Conservation (phyloP, 2,329 filamentous ascomycete genomes). For the Akanthomyces muscarius region DNA sequence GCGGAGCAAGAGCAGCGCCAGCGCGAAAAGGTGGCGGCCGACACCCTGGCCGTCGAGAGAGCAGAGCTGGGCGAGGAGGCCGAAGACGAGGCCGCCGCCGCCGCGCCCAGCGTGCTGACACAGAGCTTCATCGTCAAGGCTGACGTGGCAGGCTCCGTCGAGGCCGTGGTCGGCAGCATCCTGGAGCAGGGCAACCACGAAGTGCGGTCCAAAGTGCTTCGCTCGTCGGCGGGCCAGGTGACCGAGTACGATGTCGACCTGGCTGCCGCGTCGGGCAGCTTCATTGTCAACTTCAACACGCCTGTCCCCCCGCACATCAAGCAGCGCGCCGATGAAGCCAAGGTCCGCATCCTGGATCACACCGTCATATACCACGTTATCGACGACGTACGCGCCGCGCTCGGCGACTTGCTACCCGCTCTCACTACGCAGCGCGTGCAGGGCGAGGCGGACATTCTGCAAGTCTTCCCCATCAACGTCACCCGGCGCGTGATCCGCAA, state of each 20-base stretch:
- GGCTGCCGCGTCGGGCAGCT: conserved; percentile 69
- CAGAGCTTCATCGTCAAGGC: conserved; percentile 87
- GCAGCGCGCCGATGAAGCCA: conserved; percentile 63
- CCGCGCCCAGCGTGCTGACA: conserved; percentile 42
- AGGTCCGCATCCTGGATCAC: conserved; percentile 77
- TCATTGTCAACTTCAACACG: conserved; percentile 85
- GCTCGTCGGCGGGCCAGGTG: conserved; percentile 72
- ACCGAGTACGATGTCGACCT: conserved; percentile 87
- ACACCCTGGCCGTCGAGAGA: conserved; percentile 27
- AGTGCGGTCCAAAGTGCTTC: conserved; percentile 71
- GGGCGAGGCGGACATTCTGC: conserved; percentile 82
- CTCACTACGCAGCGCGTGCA: conserved; percentile 65
- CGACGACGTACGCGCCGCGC: conserved; percentile 64
- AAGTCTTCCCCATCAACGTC: conserved; percentile 79
- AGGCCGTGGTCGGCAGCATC: conserved; percentile 78
- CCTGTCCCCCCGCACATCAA: conserved; percentile 63
- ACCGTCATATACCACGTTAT: conserved; percentile 80
- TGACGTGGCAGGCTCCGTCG: conserved; percentile 89
- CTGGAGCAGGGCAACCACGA: conserved; percentile 79
- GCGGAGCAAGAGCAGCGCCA: conserved; percentile 65
- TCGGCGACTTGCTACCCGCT: conserved; percentile 68
- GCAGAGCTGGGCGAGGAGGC: conserved; percentile 35
- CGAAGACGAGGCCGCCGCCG: conserved; percentile 28
- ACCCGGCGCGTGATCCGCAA: conserved; percentile 66
- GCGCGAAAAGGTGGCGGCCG: conserved; percentile 46